Evolutionary conservation across 306 rosid genomes (phyloP).

Genomic region (Sicyos baderoa): DNA sequence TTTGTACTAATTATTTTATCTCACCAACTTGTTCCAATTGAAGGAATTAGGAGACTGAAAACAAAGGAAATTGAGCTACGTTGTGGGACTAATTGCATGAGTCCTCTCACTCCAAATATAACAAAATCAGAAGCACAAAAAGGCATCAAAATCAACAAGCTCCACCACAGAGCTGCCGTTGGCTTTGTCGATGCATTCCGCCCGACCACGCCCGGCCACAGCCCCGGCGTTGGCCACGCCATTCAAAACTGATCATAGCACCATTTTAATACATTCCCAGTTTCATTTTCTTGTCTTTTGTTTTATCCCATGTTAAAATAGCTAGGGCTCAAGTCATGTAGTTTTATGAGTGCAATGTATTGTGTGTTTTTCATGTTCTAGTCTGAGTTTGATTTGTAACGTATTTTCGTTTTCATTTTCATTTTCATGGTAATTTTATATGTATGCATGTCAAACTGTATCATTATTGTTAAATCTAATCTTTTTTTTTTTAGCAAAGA

Average conservation of each 20-base stretch:
- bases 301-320: neutral
- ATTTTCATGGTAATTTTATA: neutral
- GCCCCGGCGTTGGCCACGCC: slow-evolving; percentile 79
- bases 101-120: neutral
- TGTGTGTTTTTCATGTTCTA: neutral
- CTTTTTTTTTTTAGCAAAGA: neutral
- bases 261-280: neutral
- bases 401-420: neutral
- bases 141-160: neutral
- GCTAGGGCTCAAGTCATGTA: too few species aligned
- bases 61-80: slow-evolving; percentile 20
- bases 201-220: slow-evolving; percentile 63
- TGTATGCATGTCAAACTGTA: neutral
- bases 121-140: slow-evolving; percentile 8
- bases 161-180: slow-evolving; percentile 16
- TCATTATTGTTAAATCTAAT: neutral
- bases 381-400: neutral
- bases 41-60: slow-evolving; percentile 39
- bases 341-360: neutral
- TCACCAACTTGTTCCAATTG: slow-evolving; percentile 32
- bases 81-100: neutral
- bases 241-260: slow-evolving; percentile 27
- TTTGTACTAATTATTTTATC: slow-evolving; percentile 39
- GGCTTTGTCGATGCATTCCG: slow-evolving; percentile 52
- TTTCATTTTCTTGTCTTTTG: neutral